Percentiles rank a stretch among this genome's conserved stretches.
These are phyloP conservation scores for Hansenula sp. DNA, from an alignment of 1,139 yeast genomes.

Conservation along the genomic window DNA sequence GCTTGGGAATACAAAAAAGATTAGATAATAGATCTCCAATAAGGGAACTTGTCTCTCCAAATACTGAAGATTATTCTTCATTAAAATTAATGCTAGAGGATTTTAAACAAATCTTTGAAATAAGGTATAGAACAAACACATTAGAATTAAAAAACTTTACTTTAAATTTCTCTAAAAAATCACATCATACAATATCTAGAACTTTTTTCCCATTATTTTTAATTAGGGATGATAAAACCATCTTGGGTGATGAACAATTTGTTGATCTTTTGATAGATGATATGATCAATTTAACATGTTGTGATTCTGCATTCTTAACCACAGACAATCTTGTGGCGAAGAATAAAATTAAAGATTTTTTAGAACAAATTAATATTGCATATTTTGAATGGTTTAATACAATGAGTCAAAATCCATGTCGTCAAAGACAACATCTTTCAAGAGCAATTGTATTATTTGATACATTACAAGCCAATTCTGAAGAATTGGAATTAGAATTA, in stretches of 20 bases:
- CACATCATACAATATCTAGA: slow-evolving; percentile 50
- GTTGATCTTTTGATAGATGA: slow-evolving; percentile 26
- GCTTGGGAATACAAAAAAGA: slow-evolving; percentile 44
- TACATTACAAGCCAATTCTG: slow-evolving; percentile 67
- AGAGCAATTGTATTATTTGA: slow-evolving; percentile 65
- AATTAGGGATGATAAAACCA: slow-evolving; percentile 54
- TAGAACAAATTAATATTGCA: slow-evolving; percentile 26
- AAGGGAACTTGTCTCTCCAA: slow-evolving; percentile 32
- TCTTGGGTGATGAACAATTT: slow-evolving; percentile 35
- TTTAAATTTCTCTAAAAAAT: slow-evolving; percentile 25
- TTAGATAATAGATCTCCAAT: slow-evolving; percentile 59
- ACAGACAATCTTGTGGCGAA: slow-evolving; percentile 15
- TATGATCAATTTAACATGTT: slow-evolving; percentile 28
- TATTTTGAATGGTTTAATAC: slow-evolving; percentile 53
- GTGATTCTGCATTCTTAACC: slow-evolving; percentile 23
- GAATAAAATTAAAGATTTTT: slow-evolving; percentile 14
- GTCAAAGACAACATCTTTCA: slow-evolving; percentile 73
- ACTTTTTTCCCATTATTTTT: slow-evolving; percentile 59
- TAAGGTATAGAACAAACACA: slow-evolving; percentile 33
- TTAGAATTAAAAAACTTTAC: slow-evolving; percentile 27
- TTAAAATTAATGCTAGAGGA: slow-evolving; percentile 23
- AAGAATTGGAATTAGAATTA: slow-evolving; percentile 44
- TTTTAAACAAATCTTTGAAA: slow-evolving; percentile 30
- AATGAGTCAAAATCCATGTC: slow-evolving; percentile 69
- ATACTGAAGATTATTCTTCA: slow-evolving; percentile 23